phyloP scores from a whole-genome alignment of 306 rosid species.

The Quercus suber region DNA sequence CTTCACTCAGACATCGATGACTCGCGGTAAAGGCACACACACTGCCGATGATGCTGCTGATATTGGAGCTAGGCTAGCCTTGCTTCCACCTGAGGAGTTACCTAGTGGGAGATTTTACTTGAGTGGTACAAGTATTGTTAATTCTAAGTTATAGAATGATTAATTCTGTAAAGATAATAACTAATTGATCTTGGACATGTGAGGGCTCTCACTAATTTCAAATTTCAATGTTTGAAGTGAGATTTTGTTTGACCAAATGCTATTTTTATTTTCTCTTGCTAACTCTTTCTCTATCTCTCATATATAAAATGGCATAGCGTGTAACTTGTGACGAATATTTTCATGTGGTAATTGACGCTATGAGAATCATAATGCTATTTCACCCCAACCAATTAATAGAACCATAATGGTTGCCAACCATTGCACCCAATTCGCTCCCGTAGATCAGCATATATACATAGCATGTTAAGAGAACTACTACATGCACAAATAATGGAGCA shows the following conservation, averaged over 20 bases:
- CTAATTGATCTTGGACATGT: too few species aligned
- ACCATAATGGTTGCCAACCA: too few species aligned
- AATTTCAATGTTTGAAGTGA: not conserved
- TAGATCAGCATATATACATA: too few species aligned
- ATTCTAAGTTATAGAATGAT: constrained; percentile 18
- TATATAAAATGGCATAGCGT: not conserved
- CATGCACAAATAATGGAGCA: too few species aligned
- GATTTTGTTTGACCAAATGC: not conserved
- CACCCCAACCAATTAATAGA: too few species aligned
- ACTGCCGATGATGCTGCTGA: constrained; percentile 55
- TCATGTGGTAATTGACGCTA: too few species aligned
- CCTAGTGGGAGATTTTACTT: constrained; percentile 61
- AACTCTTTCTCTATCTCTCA: too few species aligned
- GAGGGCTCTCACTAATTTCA: too few species aligned
- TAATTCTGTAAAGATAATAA: too few species aligned
- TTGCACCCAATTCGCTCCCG: too few species aligned
- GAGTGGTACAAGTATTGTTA: not conserved
- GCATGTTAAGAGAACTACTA: too few species aligned
- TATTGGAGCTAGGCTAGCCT: constrained; percentile 41
- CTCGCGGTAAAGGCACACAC: constrained; percentile 66
- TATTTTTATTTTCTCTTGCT: not conserved
- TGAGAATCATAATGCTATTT: too few species aligned
- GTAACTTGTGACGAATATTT: not conserved
- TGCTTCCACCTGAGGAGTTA: constrained; percentile 60
- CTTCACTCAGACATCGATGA: constrained; percentile 84